These are phyloP conservation scores for Termitomyces sp. DNA, from an alignment of 768 basidiomycete genomes.

Conservation along the genomic window DNA sequence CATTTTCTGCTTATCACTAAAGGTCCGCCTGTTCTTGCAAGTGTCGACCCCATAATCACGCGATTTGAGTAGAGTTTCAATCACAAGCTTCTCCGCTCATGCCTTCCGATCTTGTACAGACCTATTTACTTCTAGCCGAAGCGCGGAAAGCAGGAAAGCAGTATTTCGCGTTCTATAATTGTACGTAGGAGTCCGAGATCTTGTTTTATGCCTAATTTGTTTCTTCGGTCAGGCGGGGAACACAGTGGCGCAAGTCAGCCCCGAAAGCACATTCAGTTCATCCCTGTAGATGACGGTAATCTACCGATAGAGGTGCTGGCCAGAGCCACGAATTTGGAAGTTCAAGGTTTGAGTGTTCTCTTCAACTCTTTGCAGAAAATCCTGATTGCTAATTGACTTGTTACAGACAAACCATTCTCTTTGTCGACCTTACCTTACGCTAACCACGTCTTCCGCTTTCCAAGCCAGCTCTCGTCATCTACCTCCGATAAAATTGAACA, in stretches of 20 bases:
- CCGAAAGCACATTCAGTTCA: conserved; percentile 89
- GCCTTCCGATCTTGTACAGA: conserved; percentile 74
- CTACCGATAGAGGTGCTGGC: conserved; percentile 80
- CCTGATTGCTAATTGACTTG: conserved; percentile 2
- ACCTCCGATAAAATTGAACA: conserved; percentile 43
- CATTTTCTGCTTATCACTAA: conserved; percentile 90
- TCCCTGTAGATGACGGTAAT: conserved; percentile 60
- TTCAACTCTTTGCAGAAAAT: not conserved
- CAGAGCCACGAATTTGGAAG: conserved; percentile 51
- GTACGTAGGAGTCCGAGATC: conserved; percentile 31
- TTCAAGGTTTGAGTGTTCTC: conserved; percentile 36
- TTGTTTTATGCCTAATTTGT: not conserved
- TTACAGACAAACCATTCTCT: conserved; percentile 68
- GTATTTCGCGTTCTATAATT: conserved; percentile 89
- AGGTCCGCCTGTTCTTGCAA: conserved; percentile 40
- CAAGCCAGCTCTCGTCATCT: conserved; percentile 33
- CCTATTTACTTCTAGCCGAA: conserved; percentile 70
- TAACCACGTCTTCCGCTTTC: conserved; percentile 71
- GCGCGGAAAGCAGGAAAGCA: conserved; percentile 55
- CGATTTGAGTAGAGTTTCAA: conserved; percentile 51
- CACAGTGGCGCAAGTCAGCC: conserved; percentile 85
- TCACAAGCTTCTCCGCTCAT: conserved; percentile 78
- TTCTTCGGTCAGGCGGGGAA: conserved; percentile 51
- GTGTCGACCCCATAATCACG: not conserved
- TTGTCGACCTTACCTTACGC: conserved; percentile 70